A percentile compares a stretch with the other conserved stretches of the same genome.
Conservation (phyloP, 768 basidiomycete species). For the Leccinum disarticulatum region DNA sequence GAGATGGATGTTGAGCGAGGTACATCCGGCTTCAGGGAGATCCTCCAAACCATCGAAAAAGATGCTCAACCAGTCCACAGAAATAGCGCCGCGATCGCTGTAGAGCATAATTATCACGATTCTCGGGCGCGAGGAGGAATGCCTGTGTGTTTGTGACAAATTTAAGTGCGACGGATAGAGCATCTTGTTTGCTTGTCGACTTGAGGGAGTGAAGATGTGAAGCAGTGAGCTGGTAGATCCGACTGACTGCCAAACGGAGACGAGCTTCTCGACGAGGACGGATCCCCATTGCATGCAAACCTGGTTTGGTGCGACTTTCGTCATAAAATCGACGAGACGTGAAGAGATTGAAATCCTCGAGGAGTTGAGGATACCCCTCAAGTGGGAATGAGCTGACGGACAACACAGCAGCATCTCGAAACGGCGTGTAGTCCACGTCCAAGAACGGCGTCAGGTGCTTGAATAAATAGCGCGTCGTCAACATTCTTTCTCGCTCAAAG, state of each 20-base stretch:
- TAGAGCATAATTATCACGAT: conserved; percentile 72
- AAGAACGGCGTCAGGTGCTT: conserved; percentile 84
- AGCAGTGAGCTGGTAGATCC: conserved; percentile 86
- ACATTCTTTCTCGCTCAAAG: conserved; percentile 78
- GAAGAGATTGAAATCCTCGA: conserved; percentile 81
- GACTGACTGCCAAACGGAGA: conserved; percentile 81
- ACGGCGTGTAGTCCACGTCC: conserved; percentile 78
- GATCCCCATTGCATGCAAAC: conserved; percentile 43
- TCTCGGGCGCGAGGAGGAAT: conserved; percentile 70
- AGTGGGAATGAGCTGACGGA: conserved; percentile 87
- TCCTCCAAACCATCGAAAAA: conserved; percentile 73
- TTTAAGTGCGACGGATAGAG: conserved; percentile 77
- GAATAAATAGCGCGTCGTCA: conserved; percentile 79
- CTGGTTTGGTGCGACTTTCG: conserved; percentile 50
- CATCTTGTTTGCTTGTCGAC: conserved; percentile 65
- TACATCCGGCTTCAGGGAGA: conserved; percentile 71
- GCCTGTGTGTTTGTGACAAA: conserved; percentile 82
- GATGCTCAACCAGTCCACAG: conserved; percentile 82
- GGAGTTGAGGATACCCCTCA: conserved; percentile 70
- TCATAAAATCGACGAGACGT: conserved; percentile 84
- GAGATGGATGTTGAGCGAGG: conserved; percentile 72
- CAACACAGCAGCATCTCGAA: conserved; percentile 83
- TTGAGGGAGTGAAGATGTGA: conserved; percentile 70
- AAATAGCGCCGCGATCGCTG: conserved; percentile 88
- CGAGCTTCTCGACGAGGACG: conserved; percentile 73